Evolutionary conservation across 208 protist genomes (phyloP).

Genomic region (Strigomonas galati): DNA sequence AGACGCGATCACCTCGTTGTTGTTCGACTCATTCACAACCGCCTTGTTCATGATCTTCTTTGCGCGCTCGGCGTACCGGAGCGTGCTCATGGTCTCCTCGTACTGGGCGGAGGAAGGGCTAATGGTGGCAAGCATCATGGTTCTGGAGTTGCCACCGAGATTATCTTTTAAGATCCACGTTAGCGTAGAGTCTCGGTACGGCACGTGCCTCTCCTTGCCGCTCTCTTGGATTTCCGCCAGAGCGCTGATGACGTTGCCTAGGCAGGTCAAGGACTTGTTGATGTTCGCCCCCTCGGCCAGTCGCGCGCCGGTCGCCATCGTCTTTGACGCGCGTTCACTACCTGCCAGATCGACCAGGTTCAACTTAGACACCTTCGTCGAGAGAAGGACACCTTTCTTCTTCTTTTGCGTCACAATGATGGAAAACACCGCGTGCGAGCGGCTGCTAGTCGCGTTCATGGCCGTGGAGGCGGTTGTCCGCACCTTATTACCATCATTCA

Average conservation of each 20-base stretch:
- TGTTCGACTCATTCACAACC: conserved; percentile 84
- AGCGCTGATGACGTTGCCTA: conserved; percentile 53
- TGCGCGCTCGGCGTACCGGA: conserved; percentile 68
- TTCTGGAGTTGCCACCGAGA: conserved; percentile 94
- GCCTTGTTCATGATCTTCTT: conserved; percentile 88
- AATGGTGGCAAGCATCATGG: conserved; percentile 71
- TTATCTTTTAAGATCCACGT: conserved; percentile 87
- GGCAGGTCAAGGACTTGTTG: conserved; percentile 54
- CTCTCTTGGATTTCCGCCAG: conserved; percentile 43
- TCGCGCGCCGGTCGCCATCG: conserved; percentile 66
- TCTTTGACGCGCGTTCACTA: conserved; percentile 79
- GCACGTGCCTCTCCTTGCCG: conserved; percentile 53
- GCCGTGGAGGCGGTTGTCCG: conserved; percentile 84
- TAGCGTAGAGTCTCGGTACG: conserved; percentile 87
- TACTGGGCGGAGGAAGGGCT: conserved; percentile 51
- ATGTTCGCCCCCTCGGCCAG: conserved; percentile 86
- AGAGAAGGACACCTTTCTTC: conserved; percentile 35
- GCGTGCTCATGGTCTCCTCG: conserved; percentile 76
- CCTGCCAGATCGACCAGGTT: conserved; percentile 86
- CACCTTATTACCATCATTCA: conserved; percentile 83
- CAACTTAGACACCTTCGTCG: conserved; percentile 52
- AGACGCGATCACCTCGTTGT: conserved; percentile 73
- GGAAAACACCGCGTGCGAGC: conserved; percentile 90
- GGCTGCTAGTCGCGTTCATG: conserved; percentile 90
- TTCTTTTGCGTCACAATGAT: conserved; percentile 75